Evolutionary conservation across 75 land plant genomes (phyloP).

Genomic region (Selaginella moellendorffii): DNA sequence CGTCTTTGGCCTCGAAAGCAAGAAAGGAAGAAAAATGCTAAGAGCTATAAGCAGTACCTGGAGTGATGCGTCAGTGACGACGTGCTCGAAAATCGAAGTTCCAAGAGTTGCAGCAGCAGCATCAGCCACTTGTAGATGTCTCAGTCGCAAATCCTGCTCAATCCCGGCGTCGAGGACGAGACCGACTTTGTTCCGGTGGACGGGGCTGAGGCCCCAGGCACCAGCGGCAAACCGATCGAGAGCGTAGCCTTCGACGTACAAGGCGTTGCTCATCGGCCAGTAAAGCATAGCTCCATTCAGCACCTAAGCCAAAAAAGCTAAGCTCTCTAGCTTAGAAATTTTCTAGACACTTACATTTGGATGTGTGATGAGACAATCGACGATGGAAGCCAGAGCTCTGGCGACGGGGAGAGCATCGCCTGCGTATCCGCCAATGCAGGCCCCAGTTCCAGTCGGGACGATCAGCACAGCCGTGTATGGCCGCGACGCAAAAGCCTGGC

Average conservation of each 20-base stretch:
- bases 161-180: slow-evolving; percentile 86
- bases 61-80: slow-evolving; percentile 59
- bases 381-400: not conserved
- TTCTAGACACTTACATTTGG: slow-evolving; percentile 7
- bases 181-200: slow-evolving; percentile 88
- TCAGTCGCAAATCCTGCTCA: slow-evolving; percentile 53
- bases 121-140: slow-evolving; percentile 94
- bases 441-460: not conserved
- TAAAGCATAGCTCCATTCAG: slow-evolving; percentile 95
- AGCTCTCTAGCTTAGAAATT: no score
- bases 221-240: slow-evolving; percentile 91
- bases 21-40: no score
- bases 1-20: no score
- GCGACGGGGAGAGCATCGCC: not conserved
- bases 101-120: slow-evolving; percentile 88
- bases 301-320: slow-evolving; percentile 38
- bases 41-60: no score
- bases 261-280: slow-evolving; percentile 78
- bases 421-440: not conserved
- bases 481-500: not conserved
- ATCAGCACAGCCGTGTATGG: not conserved
- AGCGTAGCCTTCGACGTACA: slow-evolving; percentile 88
- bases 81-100: slow-evolving; percentile 58
- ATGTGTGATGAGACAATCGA: not conserved
- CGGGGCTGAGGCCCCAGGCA: slow-evolving; percentile 64